phyloP scores from a whole-genome alignment of 768 basidiomycete genomes.

The Suillus subluteus region DNA sequence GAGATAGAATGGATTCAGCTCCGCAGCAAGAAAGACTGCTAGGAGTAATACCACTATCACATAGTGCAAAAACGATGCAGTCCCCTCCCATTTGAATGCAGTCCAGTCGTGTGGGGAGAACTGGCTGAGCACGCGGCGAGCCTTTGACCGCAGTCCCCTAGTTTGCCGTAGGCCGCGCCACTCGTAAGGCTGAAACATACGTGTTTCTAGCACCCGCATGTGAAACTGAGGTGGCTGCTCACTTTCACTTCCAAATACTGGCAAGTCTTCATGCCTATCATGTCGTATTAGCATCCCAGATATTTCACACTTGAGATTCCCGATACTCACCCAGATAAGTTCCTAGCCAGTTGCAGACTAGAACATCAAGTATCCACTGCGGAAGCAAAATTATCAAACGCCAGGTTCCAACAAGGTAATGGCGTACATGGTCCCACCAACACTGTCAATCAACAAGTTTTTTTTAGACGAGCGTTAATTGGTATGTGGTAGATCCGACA shows the following conservation, averaged over 20 bases:
- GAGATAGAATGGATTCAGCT: constrained; percentile 87
- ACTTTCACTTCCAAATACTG: constrained; percentile 90
- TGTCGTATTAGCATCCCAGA: constrained; percentile 21
- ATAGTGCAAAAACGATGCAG: constrained; percentile 77
- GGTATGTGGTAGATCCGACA: constrained; percentile 21
- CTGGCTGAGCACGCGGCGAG: constrained; percentile 77
- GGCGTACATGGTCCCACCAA: constrained; percentile 90
- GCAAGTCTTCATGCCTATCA: constrained; percentile 81
- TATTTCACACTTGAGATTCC: constrained; percentile 13
- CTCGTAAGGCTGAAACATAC: constrained; percentile 64
- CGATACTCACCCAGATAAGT: constrained; percentile 68
- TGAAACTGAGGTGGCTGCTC: constrained; percentile 20
- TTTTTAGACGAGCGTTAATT: constrained; percentile 15
- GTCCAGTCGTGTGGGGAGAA: constrained; percentile 90
- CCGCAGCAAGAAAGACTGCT: constrained; percentile 80
- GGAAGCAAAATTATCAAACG: constrained; percentile 19
- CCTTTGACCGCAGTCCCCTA: constrained; percentile 77
- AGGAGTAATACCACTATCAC: constrained; percentile 74
- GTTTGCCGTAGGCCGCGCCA: constrained; percentile 86
- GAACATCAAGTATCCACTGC: constrained; percentile 86
- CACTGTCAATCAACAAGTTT: constrained; percentile 49
- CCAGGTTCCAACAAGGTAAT: constrained; percentile 13
- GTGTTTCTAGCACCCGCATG: constrained; percentile 3
- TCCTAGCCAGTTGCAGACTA: constrained; percentile 88
- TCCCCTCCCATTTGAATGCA: constrained; percentile 84